Conservation (phyloP, 1,139 yeast genomes). For the Scheffersomyces cryptocercus region DNA sequence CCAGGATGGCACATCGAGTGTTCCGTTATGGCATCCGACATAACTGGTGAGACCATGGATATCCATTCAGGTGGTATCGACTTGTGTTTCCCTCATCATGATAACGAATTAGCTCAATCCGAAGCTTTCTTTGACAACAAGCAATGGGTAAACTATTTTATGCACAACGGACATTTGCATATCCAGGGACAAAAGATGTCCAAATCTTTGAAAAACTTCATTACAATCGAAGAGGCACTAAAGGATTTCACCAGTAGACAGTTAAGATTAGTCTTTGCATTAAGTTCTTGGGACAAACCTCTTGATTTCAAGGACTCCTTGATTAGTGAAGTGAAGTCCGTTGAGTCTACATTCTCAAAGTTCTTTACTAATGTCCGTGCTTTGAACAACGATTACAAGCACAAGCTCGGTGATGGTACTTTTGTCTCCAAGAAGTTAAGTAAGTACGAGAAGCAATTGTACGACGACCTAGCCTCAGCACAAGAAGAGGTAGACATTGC, state of each 20-base stretch:
- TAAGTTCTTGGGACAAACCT: constrained; percentile 90
- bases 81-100: constrained; percentile 99
- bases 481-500: constrained; percentile 71
- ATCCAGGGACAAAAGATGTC: constrained; percentile 99
- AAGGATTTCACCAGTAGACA: constrained; percentile 72
- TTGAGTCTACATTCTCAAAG: constrained; percentile 73
- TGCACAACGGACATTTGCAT: constrained; percentile 96
- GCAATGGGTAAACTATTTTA: constrained; percentile 96
- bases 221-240: constrained; percentile 91
- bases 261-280: constrained; percentile 84
- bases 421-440: constrained; percentile 58
- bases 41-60: constrained; percentile 81
- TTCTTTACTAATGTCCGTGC: constrained; percentile 87
- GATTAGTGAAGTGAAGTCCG: constrained; percentile 71
- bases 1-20: constrained; percentile 99
- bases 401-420: constrained; percentile 45
- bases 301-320: constrained; percentile 87
- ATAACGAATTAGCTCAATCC: constrained; percentile 94
- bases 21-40: constrained; percentile 96
- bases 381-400: constrained; percentile 60
- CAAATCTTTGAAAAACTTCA: constrained; percentile 89
- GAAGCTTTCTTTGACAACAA: constrained; percentile 88
- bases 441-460: constrained; percentile 53
- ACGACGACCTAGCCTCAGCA: constrained; percentile 50
- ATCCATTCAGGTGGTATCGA: constrained; percentile 98